phyloP scores from a whole-genome alignment of 306 rosid species.

The Cucumis sativus region DNA sequence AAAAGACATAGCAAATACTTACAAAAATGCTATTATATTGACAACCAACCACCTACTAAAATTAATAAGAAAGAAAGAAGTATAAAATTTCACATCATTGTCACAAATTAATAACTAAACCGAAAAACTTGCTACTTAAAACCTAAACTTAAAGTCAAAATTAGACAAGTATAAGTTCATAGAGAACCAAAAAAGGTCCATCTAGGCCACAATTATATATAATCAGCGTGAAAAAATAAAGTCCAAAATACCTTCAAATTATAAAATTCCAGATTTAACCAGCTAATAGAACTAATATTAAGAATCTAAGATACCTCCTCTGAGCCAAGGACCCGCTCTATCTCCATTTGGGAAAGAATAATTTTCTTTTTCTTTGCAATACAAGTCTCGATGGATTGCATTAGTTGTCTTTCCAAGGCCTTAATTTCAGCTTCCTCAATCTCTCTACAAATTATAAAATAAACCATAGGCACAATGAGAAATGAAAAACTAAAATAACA shows the following conservation, averaged over 20 bases:
- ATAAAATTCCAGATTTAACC: background rate
- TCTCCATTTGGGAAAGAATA: slow-evolving; percentile 59
- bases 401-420: slow-evolving; percentile 66
- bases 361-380: slow-evolving; percentile 68
- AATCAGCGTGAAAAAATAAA: background rate
- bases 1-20: background rate
- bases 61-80: background rate
- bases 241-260: background rate
- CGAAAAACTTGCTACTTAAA: background rate
- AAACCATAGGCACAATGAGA: background rate
- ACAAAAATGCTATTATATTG: background rate
- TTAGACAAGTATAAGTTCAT: background rate
- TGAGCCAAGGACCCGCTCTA: slow-evolving; percentile 59
- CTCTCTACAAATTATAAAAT: slow-evolving; percentile 32
- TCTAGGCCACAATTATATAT: background rate
- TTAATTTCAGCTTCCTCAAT: slow-evolving; percentile 72
- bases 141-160: background rate
- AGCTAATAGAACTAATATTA: background rate
- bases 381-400: slow-evolving; percentile 76
- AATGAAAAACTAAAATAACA: background rate
- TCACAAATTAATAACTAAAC: background rate
- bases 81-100: background rate
- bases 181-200: background rate
- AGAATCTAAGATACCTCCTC: slow-evolving; percentile 37
- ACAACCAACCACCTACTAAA: background rate